Evolutionary conservation across 106 monocot genomes (phyloP).

Genomic region (Cymbidium sinense): DNA sequence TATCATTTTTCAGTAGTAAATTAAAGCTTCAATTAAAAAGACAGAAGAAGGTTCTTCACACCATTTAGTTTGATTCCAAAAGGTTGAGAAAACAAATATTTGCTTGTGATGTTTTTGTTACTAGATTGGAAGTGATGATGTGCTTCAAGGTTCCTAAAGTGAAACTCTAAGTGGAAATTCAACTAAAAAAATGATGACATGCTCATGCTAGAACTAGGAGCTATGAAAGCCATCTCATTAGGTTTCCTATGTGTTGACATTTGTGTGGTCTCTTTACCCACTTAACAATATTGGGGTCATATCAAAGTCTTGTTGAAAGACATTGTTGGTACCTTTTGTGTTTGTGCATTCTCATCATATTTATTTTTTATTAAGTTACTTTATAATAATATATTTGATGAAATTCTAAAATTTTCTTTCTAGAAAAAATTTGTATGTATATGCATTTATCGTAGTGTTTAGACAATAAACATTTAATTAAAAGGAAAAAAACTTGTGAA

Average conservation of each 20-base stretch:
- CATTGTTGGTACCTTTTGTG: too few species aligned
- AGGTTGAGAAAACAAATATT: neutral
- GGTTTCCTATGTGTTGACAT: neutral
- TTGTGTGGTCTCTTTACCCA: neutral
- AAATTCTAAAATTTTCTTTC: too few species aligned
- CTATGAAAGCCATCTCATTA: neutral
- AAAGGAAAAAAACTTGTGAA: too few species aligned
- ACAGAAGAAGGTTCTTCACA: neutral
- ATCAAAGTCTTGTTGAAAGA: neutral
- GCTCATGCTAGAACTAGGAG: too few species aligned
- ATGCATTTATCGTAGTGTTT: too few species aligned
- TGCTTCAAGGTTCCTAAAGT: neutral
- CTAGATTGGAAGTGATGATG: neutral
- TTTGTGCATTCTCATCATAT: too few species aligned
- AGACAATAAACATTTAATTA: too few species aligned
- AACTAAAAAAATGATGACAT: neutral
- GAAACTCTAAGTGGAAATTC: too few species aligned
- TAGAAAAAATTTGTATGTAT: too few species aligned
- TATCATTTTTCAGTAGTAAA: neutral
- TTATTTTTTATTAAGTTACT: too few species aligned
- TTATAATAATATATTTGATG: too few species aligned
- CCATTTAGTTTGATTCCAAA: neutral
- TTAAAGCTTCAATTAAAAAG: neutral
- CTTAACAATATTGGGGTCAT: conserved; percentile 4
- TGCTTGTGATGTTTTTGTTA: neutral